Evolutionary conservation across 352 stramenopile genomes (phyloP), one percentile per base, ranked within the genome.

Genomic region (Globisporangium cederbergense): DNA sequence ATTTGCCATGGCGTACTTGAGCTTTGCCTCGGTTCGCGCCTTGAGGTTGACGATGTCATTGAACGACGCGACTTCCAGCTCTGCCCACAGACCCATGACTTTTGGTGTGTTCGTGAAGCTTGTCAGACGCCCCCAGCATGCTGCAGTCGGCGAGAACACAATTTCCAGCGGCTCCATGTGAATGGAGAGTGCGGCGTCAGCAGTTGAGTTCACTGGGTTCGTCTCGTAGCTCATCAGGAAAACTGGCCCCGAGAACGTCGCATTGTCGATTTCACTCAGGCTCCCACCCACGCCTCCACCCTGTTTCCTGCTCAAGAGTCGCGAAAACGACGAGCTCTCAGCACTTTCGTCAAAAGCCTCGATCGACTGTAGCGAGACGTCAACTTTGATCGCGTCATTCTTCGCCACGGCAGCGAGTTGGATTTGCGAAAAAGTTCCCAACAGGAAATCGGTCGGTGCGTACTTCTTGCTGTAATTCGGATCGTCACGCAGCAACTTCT

Each of bases 31-130:
- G 0, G 88, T 96, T 60, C 88, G 75, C 14, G 86, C 78, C 62
- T 93, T 94, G 2, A 96, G 71, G 64, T 95, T 96, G n/a, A 95
- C 86, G 54, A 96, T 93, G 32, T 95, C 84, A 65, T 96, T 96
- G 56, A 96, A 90, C 53, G 86, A 93, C 2, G 88, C 86, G 18
- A 96, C 86, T 70, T 96, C 86, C 50, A 96, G 72, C 70, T 96
- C 88, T 16, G 85, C 85, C 88, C 88, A 96, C 20, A 95, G 60
- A 5, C 86, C 88, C 50, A 95, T 68, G 20, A 74, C 78, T 64
- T 90, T 78, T 22, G 88, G 87, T 36, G 86, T 93, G 61, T 89
- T 86, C 64, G 91, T 59, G 60, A 93, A 96, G 7, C 76, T 80
- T 13, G 78, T 72, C 50, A 95, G 66, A 14, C 86, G 79, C 5